These are phyloP conservation scores for Tylopilus balloui DNA, from an alignment of 768 basidiomycete genomes.

Conservation along the genomic window DNA sequence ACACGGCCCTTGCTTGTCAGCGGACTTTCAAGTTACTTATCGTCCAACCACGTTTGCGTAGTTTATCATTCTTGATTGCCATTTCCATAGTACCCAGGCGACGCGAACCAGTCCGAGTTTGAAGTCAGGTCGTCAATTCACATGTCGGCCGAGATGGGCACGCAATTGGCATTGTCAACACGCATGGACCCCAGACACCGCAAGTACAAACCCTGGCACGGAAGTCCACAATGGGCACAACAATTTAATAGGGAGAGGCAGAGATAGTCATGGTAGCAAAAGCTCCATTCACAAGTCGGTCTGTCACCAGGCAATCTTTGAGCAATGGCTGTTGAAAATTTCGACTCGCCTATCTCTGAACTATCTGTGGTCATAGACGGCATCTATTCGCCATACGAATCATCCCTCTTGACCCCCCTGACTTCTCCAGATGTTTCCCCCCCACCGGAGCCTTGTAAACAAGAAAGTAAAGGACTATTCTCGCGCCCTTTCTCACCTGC, in stretches of 20 bases:
- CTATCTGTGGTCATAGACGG: neutral
- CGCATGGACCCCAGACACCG: conserved; percentile 1
- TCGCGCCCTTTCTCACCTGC: conserved; percentile 15
- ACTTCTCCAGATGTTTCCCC: conserved; percentile 9
- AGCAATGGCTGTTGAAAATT: conserved; percentile 1
- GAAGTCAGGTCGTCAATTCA: neutral
- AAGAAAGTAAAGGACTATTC: conserved; percentile 4
- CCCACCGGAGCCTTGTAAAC: neutral
- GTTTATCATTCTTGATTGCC: neutral
- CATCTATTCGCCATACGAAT: conserved; percentile 6
- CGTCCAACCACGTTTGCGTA: neutral
- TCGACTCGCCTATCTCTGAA: conserved; percentile 3
- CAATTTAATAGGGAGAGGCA: neutral
- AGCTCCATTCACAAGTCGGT: neutral
- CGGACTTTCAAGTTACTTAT: neutral
- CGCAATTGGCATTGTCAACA: neutral
- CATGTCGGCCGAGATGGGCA: neutral
- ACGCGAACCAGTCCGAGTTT: too few relatives aligned
- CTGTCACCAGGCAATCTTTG: neutral
- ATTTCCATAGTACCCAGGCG: too few relatives aligned
- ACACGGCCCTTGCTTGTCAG: neutral
- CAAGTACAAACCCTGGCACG: too few relatives aligned
- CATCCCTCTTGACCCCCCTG: conserved; percentile 8
- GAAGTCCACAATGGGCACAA: too few relatives aligned
- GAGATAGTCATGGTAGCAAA: neutral